These are phyloP conservation scores for Moesziomyces globuligerus DNA, from an alignment of 1,284 basidiomycete genomes.

Conservation along the genomic window DNA sequence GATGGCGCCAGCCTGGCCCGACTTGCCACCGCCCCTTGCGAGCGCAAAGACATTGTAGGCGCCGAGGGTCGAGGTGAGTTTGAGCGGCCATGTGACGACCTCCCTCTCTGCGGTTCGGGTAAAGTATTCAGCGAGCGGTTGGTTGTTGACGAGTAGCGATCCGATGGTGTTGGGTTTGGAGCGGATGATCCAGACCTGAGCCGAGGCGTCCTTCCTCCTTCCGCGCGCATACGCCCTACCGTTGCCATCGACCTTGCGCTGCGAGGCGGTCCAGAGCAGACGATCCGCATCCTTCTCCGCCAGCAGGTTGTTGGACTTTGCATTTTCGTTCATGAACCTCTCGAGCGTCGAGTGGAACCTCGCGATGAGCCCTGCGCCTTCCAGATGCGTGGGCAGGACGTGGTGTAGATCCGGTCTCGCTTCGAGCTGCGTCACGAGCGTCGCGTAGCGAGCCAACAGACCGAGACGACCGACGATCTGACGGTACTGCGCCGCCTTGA, in stretches of 20 bases:
- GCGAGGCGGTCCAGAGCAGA: conserved; percentile 12
- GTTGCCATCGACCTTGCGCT: conserved; percentile 32
- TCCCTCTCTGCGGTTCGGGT: conserved; percentile 80
- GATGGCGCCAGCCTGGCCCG: conserved; percentile 90
- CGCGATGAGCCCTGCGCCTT: conserved; percentile 22
- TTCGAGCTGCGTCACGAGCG: conserved; percentile 65
- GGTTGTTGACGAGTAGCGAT: conserved; percentile 83
- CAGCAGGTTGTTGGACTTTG: conserved; percentile 24
- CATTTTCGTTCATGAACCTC: conserved; percentile 49
- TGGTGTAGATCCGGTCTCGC: neutral
- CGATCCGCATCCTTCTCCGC: conserved; percentile 24
- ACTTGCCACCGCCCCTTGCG: conserved; percentile 85
- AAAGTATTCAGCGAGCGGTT: conserved; percentile 83
- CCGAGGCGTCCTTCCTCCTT: conserved; percentile 58
- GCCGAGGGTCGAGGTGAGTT: conserved; percentile 84
- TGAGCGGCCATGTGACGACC: conserved; percentile 81
- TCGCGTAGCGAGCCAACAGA: conserved; percentile 78
- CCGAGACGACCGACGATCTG: conserved; percentile 76
- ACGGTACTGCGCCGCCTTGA: conserved; percentile 80
- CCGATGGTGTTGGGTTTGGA: conserved; percentile 69
- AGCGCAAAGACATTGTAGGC: conserved; percentile 92
- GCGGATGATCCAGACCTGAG: conserved; percentile 90
- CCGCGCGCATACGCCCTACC: conserved; percentile 58
- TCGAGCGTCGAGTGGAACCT: conserved; percentile 47
- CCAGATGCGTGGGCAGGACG: too few species aligned